Percentiles rank a stretch among this genome's conserved stretches.
phyloP scores from a whole-genome alignment of 148 eudicot genomes.

The Fallopia convolvulus region DNA sequence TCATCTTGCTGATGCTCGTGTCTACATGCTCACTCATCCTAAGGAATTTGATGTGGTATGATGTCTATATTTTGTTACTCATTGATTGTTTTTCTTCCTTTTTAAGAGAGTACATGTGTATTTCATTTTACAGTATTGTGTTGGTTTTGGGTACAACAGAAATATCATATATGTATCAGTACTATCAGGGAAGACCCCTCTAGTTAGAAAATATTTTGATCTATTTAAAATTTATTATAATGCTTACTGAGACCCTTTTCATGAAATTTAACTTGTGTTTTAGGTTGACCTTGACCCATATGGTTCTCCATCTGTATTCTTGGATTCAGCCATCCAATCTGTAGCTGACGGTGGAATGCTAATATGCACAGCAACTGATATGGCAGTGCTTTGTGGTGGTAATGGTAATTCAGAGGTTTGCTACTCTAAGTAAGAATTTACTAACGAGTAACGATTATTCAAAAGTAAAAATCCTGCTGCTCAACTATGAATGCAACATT shows the following conservation, averaged over 20 bases:
- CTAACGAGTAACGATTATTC: background rate
- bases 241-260: background rate
- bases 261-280: conserved; percentile 7
- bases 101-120: background rate
- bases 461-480: background rate
- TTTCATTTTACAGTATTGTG: background rate
- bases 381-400: conserved; percentile 92
- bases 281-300: conserved; percentile 99
- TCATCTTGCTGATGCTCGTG: conserved; percentile 85
- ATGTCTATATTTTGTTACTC: background rate
- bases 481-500: background rate
- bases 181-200: background rate
- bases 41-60: conserved; percentile 96
- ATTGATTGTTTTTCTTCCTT: background rate
- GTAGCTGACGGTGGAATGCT: conserved; percentile 87
- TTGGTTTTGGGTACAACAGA: background rate
- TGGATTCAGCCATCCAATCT: conserved; percentile 97
- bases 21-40: conserved; percentile 96
- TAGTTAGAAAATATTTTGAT: background rate
- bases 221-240: background rate
- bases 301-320: conserved; percentile 91
- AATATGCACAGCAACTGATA: conserved; percentile 98
- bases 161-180: background rate
- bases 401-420: conserved; percentile 86
- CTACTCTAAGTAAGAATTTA: conserved; percentile 77